Conservation (phyloP, 257 asterid species). For the Solanum habrochaites region DNA sequence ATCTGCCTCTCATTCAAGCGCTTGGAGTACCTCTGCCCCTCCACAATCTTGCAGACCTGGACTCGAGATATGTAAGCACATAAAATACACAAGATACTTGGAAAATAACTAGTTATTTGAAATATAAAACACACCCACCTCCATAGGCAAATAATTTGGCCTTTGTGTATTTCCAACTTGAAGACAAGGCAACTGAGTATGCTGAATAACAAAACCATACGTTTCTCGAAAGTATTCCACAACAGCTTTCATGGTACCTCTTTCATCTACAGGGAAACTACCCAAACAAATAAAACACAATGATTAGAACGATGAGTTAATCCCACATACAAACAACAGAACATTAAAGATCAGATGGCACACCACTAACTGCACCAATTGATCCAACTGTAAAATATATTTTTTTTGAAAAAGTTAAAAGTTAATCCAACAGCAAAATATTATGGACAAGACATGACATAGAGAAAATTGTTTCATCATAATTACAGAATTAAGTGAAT, state of each 20-base stretch:
- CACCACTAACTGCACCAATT: neutral
- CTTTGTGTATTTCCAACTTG: constrained; percentile 91
- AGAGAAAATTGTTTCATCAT: neutral
- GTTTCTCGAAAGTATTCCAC: constrained; percentile 81
- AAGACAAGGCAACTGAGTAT: constrained; percentile 76
- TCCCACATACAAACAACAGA: neutral
- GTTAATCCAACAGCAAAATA: neutral
- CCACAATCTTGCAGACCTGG: constrained; percentile 92
- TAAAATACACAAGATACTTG: neutral
- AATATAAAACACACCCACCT: constrained; percentile 30
- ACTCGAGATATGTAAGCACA: neutral
- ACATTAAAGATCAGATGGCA: neutral
- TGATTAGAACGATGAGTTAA: neutral
- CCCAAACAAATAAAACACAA: constrained; percentile 1
- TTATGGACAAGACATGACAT: neutral
- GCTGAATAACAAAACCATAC: constrained; percentile 66
- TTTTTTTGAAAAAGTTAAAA: too few species aligned
- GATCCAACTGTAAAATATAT: neutral
- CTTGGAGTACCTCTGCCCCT: constrained; percentile 91
- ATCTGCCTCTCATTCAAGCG: constrained; percentile 90
- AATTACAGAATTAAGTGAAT: neutral
- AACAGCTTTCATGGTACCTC: constrained; percentile 81
- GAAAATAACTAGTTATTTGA: neutral
- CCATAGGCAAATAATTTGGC: constrained; percentile 92
- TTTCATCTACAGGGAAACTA: constrained; percentile 87